Conservation (phyloP, 2,329 filamentous ascomycete species). For the Geoglossum cookeanum region DNA sequence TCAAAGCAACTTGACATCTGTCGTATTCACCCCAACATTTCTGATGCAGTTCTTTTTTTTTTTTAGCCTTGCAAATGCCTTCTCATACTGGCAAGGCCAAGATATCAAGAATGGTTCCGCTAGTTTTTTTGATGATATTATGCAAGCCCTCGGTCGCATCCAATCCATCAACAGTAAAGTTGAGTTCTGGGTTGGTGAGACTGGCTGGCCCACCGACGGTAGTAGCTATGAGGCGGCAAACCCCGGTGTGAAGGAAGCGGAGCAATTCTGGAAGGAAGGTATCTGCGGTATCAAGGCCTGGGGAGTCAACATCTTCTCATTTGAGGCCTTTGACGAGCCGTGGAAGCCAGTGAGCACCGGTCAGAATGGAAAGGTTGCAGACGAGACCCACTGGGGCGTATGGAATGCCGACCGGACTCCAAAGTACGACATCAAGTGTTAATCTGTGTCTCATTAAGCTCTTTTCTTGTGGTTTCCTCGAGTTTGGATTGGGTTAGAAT, state of each 20-base stretch:
- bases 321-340: conserved; percentile 54
- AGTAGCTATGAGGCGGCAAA: conserved; percentile 40
- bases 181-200: conserved; percentile 52
- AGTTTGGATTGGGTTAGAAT: not conserved
- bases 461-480: not conserved
- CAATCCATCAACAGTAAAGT: conserved; percentile 37
- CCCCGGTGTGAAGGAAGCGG: conserved; percentile 38
- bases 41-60: not conserved
- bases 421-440: conserved; percentile 36
- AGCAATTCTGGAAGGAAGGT: conserved; percentile 39
- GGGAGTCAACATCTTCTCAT: conserved; percentile 52
- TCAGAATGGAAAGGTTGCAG: conserved; percentile 38
- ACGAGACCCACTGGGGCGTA: conserved; percentile 52
- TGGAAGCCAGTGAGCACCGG: conserved; percentile 48
- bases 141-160: conserved; percentile 42
- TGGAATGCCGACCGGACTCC: conserved; percentile 38
- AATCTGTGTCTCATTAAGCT: conserved; percentile 8
- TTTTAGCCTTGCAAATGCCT: conserved; percentile 42
- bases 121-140: conserved; percentile 49
- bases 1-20: not conserved
- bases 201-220: conserved; percentile 43
- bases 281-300: conserved; percentile 45
- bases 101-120: conserved; percentile 36
- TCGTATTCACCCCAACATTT: not conserved
- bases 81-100: conserved; percentile 54